phyloP scores from a whole-genome alignment of 148 eudicot genomes.

The Fallopia convolvulus region DNA sequence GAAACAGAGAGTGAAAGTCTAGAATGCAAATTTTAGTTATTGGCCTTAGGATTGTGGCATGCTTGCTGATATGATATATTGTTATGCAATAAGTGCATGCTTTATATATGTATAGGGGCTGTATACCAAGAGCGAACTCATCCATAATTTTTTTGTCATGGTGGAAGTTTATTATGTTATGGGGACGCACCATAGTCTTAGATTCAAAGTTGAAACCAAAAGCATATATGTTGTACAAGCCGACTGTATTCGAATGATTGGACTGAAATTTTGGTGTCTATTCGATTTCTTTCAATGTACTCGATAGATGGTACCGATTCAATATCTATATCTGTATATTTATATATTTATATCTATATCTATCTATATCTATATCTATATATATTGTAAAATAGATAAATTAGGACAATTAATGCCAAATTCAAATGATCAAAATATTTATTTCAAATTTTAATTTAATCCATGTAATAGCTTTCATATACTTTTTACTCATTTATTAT shows the following conservation, averaged over 20 bases:
- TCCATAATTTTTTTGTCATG: background rate
- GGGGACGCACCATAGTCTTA: background rate
- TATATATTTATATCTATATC: no score
- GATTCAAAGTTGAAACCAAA: background rate
- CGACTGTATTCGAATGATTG: background rate
- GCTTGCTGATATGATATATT: background rate
- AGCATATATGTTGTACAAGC: no score
- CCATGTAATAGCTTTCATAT: no score
- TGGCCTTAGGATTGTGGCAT: background rate
- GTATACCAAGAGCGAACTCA: background rate
- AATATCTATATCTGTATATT: no score
- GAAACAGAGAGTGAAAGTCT: conserved; percentile 27
- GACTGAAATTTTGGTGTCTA: background rate
- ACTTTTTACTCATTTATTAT: no score
- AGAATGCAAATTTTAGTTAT: background rate
- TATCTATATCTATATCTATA: no score
- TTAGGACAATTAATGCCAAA: no score
- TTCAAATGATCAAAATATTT: no score
- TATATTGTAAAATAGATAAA: no score
- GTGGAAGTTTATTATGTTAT: background rate
- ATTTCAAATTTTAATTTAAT: no score
- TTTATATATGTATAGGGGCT: conserved; percentile 1
- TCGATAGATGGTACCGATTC: no score
- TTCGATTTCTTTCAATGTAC: background rate
- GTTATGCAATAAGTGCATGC: background rate